Evolutionary conservation across 805 yeast genomes (phyloP), one percentile per base, ranked within the genome.

Genomic region (Komagataella kurtzmanii): DNA sequence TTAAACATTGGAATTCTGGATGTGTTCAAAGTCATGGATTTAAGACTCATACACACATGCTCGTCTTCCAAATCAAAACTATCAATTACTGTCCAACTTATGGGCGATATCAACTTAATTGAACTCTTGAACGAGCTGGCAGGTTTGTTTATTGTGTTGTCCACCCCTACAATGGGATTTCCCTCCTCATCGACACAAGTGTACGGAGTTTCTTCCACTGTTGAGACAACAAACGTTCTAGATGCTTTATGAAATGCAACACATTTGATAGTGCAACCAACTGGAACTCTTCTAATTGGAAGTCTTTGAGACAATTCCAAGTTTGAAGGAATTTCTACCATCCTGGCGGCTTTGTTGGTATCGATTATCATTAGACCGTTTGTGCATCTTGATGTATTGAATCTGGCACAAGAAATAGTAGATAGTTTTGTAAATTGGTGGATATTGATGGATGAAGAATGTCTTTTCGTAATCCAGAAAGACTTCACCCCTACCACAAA

Each of bases 401-500:
- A 79, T 7, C 75, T 70, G 2, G 85, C 81, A 57, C 86, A 74
- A 1, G 90, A 82, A n/a, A 83, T 76, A 30, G 82, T 73, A 0
- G 87, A 79, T 7, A 77, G 73, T 48, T 77, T 75, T 5, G 88
- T 76, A 60, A 88, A 84, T 55, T 79, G 80, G 64, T 79, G 80
- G 12, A 85, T 68, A 52, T 85, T 71, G 3, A 91, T 87, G 3
- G 70, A 64, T 0, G 93, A 77, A 54, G 77, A 79, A 46, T 77
- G 70, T 10, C 81, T 75, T 56, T 85, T 86, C n/a, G 80, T 61
- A 3, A 89, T 75, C 50, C 83, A 69, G 56, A 78, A 83, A 1
- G 96, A 87, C 17, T 77, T 79, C 18, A 75, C 76, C 47, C 96
- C 96, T 2, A 91, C 81, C 2, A 88, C 77, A 57, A 87, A 75